Base-by-base conservation (phyloP, 2,329 filamentous ascomycete genomes). In the Sporothrix curviconia region DNA sequence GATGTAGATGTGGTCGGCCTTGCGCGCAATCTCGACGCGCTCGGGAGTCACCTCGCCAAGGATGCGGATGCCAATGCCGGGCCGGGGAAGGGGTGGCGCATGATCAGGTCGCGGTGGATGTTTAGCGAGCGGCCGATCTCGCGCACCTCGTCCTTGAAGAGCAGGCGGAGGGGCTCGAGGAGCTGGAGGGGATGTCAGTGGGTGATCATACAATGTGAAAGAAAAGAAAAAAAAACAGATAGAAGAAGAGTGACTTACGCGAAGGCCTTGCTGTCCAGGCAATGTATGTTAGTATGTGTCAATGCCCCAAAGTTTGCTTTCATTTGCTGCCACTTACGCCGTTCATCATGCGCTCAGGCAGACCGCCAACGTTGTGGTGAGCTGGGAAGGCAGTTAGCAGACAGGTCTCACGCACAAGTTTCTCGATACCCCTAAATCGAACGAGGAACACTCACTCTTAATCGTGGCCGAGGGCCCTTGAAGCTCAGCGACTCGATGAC, bases 31-130 rank as follows among this genome's bases (percentile, higher is more conserved):
- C 56, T 83, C 82, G 15, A 96, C 86, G 42, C 87, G 82, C 68
- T 92, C 87, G 2, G 78, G 79, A 1, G 89, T 95, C 14, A 96
- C 85, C 64, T 95, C 91, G 36, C 92, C 92, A 1, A 96, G 76
- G 60, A 96, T 86, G 55, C 89, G 81, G 64, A 94, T 88, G 14
- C 82, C 90, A 60, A 95, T 83, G 53, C 73, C 80, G 77, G 72
- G 19, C 67, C 66, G 9, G 67, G 67, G 64, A 69, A 69, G 34
- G 67, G 67, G 58, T 69, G 88, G 32, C 89, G 77, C 82, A 84
- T 88, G 56, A 92, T 85, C 7, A 92, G 82, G n/a, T 89, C 81
- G 61, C 87, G 79, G 51, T 83, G 78, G 59, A 92, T 89, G 25
- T 84, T 84, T 3, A 92, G 77, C 61, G 88, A 77, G 15, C 81